Evolutionary conservation across 1,284 basidiomycete species (phyloP).

Genomic region (Kalmanozyma brasiliensis): DNA sequence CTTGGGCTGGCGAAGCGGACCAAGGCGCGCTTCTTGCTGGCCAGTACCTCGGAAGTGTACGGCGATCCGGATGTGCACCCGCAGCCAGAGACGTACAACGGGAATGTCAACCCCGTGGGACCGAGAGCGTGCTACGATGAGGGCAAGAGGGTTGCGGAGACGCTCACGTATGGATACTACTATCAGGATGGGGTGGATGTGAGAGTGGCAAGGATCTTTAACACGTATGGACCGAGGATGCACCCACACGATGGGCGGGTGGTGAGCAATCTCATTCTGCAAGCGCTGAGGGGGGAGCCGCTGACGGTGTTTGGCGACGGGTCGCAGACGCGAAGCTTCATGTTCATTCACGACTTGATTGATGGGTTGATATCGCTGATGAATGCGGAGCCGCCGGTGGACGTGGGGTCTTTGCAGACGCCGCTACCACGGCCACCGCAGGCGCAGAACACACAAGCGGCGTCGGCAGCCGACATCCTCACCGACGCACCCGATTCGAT

Average conservation of each 20-base stretch:
- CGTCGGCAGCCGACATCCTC: constrained; percentile 27
- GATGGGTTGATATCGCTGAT: constrained; percentile 69
- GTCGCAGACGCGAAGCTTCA: constrained; percentile 91
- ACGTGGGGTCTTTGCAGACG: too few relatives aligned
- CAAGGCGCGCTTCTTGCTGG: constrained; percentile 94
- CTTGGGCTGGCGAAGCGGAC: constrained; percentile 96
- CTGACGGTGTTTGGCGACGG: constrained; percentile 98
- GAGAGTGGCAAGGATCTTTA: constrained; percentile 59
- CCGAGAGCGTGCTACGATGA: constrained; percentile 98
- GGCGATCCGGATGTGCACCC: constrained; percentile 97
- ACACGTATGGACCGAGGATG: constrained; percentile 72
- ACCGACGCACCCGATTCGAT: constrained; percentile 34
- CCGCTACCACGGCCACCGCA: constrained; percentile 68
- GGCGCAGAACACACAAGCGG: background rate
- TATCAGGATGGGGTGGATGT: constrained; percentile 94
- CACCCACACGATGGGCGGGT: constrained; percentile 95
- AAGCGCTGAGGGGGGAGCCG: constrained; percentile 92
- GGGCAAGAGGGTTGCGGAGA: constrained; percentile 70
- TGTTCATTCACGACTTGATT: constrained; percentile 73
- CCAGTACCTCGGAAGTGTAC: constrained; percentile 96
- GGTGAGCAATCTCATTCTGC: constrained; percentile 97
- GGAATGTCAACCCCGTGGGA: constrained; percentile 96
- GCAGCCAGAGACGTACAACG: constrained; percentile 75
- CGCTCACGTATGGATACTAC: constrained; percentile 73
- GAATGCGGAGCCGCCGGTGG: constrained; percentile 38